Base-by-base conservation (phyloP, 106 monocot genomes). In the Dendrobium officinale region DNA sequence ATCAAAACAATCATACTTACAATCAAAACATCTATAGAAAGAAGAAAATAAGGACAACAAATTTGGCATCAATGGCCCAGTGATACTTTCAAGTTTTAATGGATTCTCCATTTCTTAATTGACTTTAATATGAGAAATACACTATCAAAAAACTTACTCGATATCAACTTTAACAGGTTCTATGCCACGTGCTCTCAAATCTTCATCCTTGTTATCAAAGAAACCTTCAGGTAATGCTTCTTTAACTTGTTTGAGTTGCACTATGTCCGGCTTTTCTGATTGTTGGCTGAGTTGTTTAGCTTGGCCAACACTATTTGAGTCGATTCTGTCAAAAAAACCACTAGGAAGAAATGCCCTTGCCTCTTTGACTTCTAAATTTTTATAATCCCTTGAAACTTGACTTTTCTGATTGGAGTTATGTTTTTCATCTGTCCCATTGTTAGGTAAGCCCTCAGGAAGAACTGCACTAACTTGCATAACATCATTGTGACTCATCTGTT, bases 141-240 rank as follows among this genome's bases (percentile, higher is more conserved):
- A 51, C 8, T 3, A 77, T 15, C 64, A 22, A 86, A 40, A 76
- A 67, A 66, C 91, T 80, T 91, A 98, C 98, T 91, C 85, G 18
- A 95, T 82, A 81, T 98, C 98, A 83, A 95, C 82, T 80, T 95
- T 98, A 26, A 91, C 88, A 73, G 94, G 98, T 84, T 95, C 83
- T 41, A 98, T 92, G 55, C 98, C 98, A 87, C 94, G 98, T 43
- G 98, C 98, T 79, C 92, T 90, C 29, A 95, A 89, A 84, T 98
- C 98, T 67, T 91, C 92, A 83, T 98, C 94, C 86, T 90, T 95
- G 67, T 98, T 92, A 87, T 98, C 98, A 82, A 97, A 97, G 75
- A 97, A 97, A 4, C 98, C 98, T 89, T 91, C 92, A 54, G 98
- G 94, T 54, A 98, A 82, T 54, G 91, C 75, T 72, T 91, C 91